These are phyloP conservation scores for Clonostachys byssicola DNA, from an alignment of 2,329 filamentous ascomycete species.

Conservation along the genomic window DNA sequence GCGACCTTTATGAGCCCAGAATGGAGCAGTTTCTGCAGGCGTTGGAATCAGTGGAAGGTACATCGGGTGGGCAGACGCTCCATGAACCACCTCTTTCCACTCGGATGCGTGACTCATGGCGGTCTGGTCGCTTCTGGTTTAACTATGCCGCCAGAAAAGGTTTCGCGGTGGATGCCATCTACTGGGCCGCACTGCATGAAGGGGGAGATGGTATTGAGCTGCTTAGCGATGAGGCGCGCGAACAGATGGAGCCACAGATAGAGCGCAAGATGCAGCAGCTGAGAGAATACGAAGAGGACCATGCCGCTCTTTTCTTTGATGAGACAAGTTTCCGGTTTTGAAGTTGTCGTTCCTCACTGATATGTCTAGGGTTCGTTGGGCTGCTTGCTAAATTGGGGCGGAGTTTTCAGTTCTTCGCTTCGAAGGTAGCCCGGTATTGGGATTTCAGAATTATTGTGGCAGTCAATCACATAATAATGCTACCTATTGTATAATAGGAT, in stretches of 20 bases:
- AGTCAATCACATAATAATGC: too few relatives aligned
- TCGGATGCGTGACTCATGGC: conserved; percentile 27
- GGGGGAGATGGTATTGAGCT: conserved; percentile 10
- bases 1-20: conserved; percentile 18
- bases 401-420: too few relatives aligned
- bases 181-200: conserved; percentile 20
- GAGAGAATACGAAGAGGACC: conserved; percentile 18
- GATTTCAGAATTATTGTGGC: too few relatives aligned
- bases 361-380: too few relatives aligned
- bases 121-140: conserved; percentile 26
- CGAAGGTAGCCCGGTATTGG: too few relatives aligned
- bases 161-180: conserved; percentile 26
- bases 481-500: too few relatives aligned
- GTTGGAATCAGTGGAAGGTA: conserved; percentile 18
- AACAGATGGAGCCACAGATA: conserved; percentile 15
- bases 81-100: conserved; percentile 7
- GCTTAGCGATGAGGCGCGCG: conserved; percentile 12
- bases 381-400: too few relatives aligned
- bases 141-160: conserved; percentile 26
- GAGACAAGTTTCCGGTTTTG: too few relatives aligned
- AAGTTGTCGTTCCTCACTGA: too few relatives aligned
- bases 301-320: conserved; percentile 15
- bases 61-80: background rate
- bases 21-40: conserved; percentile 28
- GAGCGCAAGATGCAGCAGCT: conserved; percentile 20